Base-by-base conservation (phyloP, 1,284 basidiomycete species). In the Pulchroboletus neoregius region DNA sequence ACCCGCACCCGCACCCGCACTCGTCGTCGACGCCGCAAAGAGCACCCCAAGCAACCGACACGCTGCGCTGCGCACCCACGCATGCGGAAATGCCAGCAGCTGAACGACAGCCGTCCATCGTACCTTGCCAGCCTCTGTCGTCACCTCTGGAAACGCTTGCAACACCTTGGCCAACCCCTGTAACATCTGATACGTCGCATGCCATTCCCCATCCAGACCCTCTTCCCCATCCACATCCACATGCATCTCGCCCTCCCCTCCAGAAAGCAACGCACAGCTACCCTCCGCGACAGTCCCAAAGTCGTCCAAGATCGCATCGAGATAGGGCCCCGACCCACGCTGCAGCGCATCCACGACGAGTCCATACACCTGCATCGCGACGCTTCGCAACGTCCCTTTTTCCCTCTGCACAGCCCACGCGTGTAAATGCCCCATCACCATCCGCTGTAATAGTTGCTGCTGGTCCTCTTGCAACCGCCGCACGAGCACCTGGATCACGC, bases 51-150 rank as follows among this genome's bases (percentile, higher is more conserved):
- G 66, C 6, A 94, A 73, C 37, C 91, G 79, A 53, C 86, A 86
- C 1, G 94, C 76, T 0, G 87, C 87, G 11, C 82, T 82, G 27
- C 94, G 85, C 1, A 96, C 92, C 95, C 94, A 98, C 4, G 90
- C 82, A 68, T 99, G 95, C 10, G 94, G 94, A 69, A 87, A 97
- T 8, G 91, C 74, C 3, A 98, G 76, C 58, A 91, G 81, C 0
- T 73, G 60, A 15, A 81, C 71, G 34, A 96, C 72, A 0, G 72
- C 64, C 16, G 69, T 57, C 92, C 92, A 95, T 3, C 73, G 66
- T 2, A 91, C 67, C 42, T 67, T 69, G 38, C 44, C 49, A 1
- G 47, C 27, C 31, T 47, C 56, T 40, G 45, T 50, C 37, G 53
- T 57, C 39, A 74, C 57, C 23, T 76, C 71, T 0, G 84, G 79